Evolutionary conservation across 257 asterid species (phyloP).

Genomic region (Primulina eburnea): DNA sequence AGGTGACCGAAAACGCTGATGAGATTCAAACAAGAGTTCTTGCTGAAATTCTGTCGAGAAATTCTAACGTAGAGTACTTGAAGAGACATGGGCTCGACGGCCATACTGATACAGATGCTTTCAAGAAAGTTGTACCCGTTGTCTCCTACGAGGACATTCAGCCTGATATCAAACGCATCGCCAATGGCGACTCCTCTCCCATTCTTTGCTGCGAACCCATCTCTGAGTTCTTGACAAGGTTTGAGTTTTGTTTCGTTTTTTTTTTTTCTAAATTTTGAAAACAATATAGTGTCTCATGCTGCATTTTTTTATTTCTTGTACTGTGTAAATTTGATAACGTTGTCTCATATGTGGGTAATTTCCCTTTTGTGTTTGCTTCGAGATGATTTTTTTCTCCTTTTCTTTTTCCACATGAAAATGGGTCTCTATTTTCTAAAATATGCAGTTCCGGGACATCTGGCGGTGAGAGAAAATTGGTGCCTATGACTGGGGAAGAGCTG

Average conservation of each 20-base stretch:
- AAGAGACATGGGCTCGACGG: slow-evolving; percentile 30
- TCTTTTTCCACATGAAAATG: no score
- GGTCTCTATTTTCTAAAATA: no score
- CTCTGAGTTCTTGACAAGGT: slow-evolving; percentile 40
- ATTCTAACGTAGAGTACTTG: slow-evolving; percentile 32
- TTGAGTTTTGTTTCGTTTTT: background rate
- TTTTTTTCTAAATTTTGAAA: no score
- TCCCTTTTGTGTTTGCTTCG: no score
- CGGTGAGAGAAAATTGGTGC: slow-evolving; percentile 44
- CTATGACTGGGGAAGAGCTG: slow-evolving; percentile 38
- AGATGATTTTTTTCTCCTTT: no score
- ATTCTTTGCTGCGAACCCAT: slow-evolving; percentile 33
- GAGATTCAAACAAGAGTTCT: slow-evolving; percentile 33
- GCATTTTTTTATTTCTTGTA: no score
- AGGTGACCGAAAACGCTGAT: slow-evolving; percentile 30
- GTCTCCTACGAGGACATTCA: slow-evolving; percentile 29
- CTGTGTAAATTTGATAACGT: no score
- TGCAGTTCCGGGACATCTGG: slow-evolving; percentile 39
- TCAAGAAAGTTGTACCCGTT: slow-evolving; percentile 27
- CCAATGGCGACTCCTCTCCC: slow-evolving; percentile 33
- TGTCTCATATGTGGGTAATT: no score
- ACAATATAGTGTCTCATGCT: no score
- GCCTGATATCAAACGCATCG: slow-evolving; percentile 9
- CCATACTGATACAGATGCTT: slow-evolving; percentile 19
- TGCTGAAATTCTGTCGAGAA: slow-evolving; percentile 30